phyloP scores from a whole-genome alignment of 2,329 filamentous ascomycete species.

The Apiospora pterosperma region DNA sequence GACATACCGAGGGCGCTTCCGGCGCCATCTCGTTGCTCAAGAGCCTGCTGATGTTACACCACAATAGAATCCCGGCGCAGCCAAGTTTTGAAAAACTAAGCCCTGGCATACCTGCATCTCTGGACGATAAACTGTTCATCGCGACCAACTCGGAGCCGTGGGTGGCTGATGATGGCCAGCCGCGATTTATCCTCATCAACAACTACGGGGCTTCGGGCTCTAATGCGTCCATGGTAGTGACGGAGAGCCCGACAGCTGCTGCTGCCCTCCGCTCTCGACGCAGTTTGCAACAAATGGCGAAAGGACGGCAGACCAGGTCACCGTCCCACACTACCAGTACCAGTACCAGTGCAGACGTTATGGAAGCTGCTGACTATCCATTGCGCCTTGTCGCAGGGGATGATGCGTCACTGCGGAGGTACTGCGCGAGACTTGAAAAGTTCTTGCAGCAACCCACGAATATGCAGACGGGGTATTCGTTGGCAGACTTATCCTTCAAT shows the following conservation, averaged over 20 bases:
- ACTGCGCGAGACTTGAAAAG: conserved; percentile 11
- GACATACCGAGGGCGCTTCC: conserved; percentile 30
- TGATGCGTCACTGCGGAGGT: conserved; percentile 14
- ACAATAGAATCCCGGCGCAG: conserved; percentile 27
- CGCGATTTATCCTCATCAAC: conserved; percentile 24
- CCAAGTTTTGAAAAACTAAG: conserved; percentile 28
- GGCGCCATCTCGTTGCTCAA: conserved; percentile 30
- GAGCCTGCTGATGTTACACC: conserved; percentile 24
- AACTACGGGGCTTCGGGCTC: conserved; percentile 34
- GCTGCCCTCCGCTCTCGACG: neutral
- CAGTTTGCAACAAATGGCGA: no score
- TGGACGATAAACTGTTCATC: conserved; percentile 18
- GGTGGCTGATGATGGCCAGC: conserved; percentile 10
- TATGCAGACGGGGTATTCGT: neutral
- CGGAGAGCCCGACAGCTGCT: conserved; percentile 10
- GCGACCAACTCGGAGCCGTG: conserved; percentile 14
- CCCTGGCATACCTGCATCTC: conserved; percentile 15
- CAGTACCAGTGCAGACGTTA: no score
- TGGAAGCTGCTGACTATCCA: conserved; percentile 13
- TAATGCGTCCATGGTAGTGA: conserved; percentile 24
- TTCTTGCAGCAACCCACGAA: neutral
- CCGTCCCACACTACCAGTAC: no score
- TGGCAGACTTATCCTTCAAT: conserved; percentile 29
- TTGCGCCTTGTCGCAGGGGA: conserved; percentile 19
- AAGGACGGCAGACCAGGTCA: no score